Percentiles rank a stretch among this genome's conserved stretches.
Evolutionary conservation across 768 basidiomycete genomes (phyloP).

Genomic region (Russula brevipes): DNA sequence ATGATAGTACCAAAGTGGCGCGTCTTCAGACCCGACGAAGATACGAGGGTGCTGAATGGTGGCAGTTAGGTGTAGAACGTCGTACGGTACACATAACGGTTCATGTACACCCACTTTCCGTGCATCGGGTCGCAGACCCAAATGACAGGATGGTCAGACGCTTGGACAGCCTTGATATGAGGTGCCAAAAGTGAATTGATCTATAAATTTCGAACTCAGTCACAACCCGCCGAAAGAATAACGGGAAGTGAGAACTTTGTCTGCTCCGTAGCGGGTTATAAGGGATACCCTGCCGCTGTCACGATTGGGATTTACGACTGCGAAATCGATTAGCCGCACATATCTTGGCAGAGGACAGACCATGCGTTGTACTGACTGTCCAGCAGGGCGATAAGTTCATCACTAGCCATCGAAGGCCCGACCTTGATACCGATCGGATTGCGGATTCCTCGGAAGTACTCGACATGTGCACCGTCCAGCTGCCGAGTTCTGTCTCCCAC

Average conservation of each 20-base stretch:
- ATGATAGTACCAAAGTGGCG: conserved; percentile 87
- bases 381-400: conserved; percentile 71
- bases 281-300: conserved; percentile 81
- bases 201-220: conserved; percentile 35
- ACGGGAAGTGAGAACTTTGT: conserved; percentile 49
- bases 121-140: conserved; percentile 99
- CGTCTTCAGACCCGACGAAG: conserved; percentile 79
- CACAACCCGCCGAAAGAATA: neutral
- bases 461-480: conserved; percentile 88
- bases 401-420: conserved; percentile 77
- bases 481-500: conserved; percentile 95
- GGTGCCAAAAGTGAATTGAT: conserved; percentile 66
- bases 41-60: conserved; percentile 67
- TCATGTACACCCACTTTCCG: conserved; percentile 72
- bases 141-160: conserved; percentile 77
- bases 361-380: conserved; percentile 51
- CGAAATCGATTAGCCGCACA: neutral
- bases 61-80: neutral
- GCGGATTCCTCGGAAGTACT: conserved; percentile 88
- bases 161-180: conserved; percentile 79
- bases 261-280: conserved; percentile 91
- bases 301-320: conserved; percentile 84
- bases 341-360: neutral
- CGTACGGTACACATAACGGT: neutral
- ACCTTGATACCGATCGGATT: conserved; percentile 97